Evolutionary conservation across 495 filamentous ascomycete species (phyloP), one percentile per base, ranked within the genome.

Genomic region (Ramalina intermedia): DNA sequence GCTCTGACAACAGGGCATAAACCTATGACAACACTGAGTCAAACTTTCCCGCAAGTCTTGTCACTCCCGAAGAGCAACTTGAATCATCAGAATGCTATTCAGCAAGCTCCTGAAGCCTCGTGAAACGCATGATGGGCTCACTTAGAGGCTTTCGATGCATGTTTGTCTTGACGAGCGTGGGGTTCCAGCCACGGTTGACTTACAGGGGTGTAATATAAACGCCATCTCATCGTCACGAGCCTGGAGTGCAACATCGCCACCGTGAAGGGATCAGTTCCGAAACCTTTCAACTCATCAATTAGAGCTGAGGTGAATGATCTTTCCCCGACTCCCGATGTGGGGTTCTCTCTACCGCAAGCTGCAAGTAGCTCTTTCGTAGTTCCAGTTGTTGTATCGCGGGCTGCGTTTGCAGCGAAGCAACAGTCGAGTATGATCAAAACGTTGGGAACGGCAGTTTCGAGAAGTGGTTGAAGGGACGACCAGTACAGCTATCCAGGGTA

Each of bases 401-500:
- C 51, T 11, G 51, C 51, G 35, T 44, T 54, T 13, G 51, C 51
- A 23, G 51, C 51, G 13, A 44, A 54, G 42, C 51, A 54, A 41
- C 51, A 54, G 18, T 54, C 51, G 8, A 54, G 51, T 39, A 54
- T 54, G 18, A 54, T 49, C 4, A 54, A 33, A 9, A 54, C 51
- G 42, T 54, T 21, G 23, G 51, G 47, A 16, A 43, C 39, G 21
- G 51, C 51, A 8, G 27, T 49, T 20, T 45, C 27, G 1, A 54
- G 47, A 6, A 54, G 27, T 9, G 40, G 47, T 14, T 54, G 52
- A 24, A 54, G 24, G 2, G 41, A 37, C 18, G 37, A 50, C 52
- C 47, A 54, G 13, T 38, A 35, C 2, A 54, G 35, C 6, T 33
- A 33, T 33, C 12, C 29, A 33, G 7, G 5, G 29, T 33, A 33